Base-by-base conservation (phyloP, 257 asterid genomes). In the Echium plantagineum region DNA sequence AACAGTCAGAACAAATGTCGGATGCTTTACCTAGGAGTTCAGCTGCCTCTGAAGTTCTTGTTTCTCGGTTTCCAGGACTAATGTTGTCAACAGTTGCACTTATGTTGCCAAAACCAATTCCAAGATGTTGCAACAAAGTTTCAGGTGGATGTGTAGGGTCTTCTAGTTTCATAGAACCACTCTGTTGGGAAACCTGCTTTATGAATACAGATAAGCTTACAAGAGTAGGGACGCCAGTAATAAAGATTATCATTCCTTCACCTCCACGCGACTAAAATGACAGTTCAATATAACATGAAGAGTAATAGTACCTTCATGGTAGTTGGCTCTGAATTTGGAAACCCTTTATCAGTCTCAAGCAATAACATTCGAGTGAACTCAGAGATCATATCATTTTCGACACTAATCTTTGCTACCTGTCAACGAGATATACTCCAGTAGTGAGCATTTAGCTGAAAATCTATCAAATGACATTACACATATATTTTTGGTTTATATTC, bases 331-430 rank as follows among this genome's bases (percentile, higher is more conserved):
- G 75, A 32, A 47, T 35, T 64, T 63, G 62, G 9, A 63, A 65
- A 81, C 71, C 71, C 77, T 58, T 38, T 74, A 64, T 65, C 82
- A 0, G 76, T 76, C 79, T 78, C 87, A 7, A 77, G 76, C 80
- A 84, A 73, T 55, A 74, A 60, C 85, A 89, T 80, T 64, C 63
- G 73, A 22, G 97, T 77, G 57, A 71, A 83, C 76, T 93, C 99
- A 6, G 97, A 93, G 51, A 86, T 54, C 55, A 79, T 24, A 63
- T 69, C 59, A 59, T 71, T 64, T 67, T 74, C 82, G 57, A 63
- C 58, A 61, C 97, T 93, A 81, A 86, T 69, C 67, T 84, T 81
- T 28, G 91, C 87, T 63, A 93, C 63, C 99, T 91, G 94, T 65
- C 57, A 59, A 67, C 2, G 69, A 38, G 24, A 52, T 51, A 68